phyloP scores from a whole-genome alignment of 345 rosid species.

The Eucalyptus erythrocorys region DNA sequence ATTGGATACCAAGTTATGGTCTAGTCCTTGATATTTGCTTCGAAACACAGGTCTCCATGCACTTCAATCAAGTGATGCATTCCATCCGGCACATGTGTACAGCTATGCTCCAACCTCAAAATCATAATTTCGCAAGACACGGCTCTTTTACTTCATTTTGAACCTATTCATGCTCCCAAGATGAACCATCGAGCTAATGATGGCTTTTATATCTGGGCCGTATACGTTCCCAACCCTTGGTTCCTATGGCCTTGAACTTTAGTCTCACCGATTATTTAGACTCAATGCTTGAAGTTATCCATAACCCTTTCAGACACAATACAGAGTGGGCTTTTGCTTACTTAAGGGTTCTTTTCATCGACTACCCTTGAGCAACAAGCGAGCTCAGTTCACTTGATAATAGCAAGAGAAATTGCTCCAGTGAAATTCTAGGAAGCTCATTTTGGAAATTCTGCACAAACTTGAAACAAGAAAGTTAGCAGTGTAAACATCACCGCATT shows the following conservation, averaged over 20 bases:
- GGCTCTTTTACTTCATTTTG: background rate
- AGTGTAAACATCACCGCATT: background rate
- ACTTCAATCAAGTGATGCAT: no score
- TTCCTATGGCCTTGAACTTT: background rate
- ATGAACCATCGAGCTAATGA: no score
- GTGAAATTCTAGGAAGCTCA: background rate
- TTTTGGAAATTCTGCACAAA: background rate
- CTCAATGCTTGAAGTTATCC: background rate
- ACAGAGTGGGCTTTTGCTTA: background rate
- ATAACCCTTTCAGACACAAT: background rate
- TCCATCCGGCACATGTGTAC: no score
- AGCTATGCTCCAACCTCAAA: background rate
- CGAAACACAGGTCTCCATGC: no score
- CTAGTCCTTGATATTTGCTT: no score
- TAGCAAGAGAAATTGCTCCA: background rate
- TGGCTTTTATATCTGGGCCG: no score
- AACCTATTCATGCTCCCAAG: no score
- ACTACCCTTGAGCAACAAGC: background rate
- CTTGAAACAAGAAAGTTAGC: background rate
- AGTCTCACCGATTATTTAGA: background rate
- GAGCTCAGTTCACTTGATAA: background rate
- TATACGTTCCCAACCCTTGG: background rate
- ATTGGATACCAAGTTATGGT: no score
- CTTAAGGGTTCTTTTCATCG: background rate
- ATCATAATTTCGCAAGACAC: background rate